Evolutionary conservation across 768 basidiomycete species (phyloP).

Genomic region (Pisolithus orientalis): DNA sequence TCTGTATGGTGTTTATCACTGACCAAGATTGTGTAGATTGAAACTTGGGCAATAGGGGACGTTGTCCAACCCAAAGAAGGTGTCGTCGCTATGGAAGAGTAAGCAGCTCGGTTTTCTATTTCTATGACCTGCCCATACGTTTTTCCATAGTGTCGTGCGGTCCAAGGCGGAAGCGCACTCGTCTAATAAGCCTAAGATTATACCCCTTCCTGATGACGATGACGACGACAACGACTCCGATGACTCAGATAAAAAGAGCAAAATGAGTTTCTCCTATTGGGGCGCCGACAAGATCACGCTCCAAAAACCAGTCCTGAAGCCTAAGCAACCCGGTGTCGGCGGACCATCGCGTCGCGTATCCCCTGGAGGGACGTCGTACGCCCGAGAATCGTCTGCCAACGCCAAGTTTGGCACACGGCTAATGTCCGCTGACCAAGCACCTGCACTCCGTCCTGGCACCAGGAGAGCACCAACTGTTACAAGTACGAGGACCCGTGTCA

Average conservation of each 20-base stretch:
- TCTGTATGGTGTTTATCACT: not conserved
- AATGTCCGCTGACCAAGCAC: constrained; percentile 53
- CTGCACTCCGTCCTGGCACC: constrained; percentile 50
- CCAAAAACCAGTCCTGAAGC: constrained; percentile 66
- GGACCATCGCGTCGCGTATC: constrained; percentile 32
- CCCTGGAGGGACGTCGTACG: constrained; percentile 51
- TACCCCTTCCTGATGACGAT: constrained; percentile 65
- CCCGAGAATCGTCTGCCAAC: constrained; percentile 78
- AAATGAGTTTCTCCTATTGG: constrained; percentile 94
- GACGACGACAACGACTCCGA: constrained; percentile 60
- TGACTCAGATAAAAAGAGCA: constrained; percentile 84
- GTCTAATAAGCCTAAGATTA: constrained; percentile 55
- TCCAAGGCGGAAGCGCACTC: constrained; percentile 57
- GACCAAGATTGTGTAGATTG: constrained; percentile 47
- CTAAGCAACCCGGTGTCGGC: constrained; percentile 29
- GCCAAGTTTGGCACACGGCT: constrained; percentile 90
- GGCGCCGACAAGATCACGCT: constrained; percentile 88
- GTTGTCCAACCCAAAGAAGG: constrained; percentile 72
- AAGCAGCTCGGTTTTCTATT: constrained; percentile 23
- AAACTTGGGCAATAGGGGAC: constrained; percentile 81
- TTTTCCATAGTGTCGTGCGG: constrained; percentile 52
- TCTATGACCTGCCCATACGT: constrained; percentile 4
- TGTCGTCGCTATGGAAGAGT: constrained; percentile 90
- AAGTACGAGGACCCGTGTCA: constrained; percentile 37
- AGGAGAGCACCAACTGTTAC: constrained; percentile 46